Percentiles rank a stretch among this genome's conserved stretches.
phyloP scores from a whole-genome alignment of 2,329 filamentous ascomycete genomes.

The Calonectria pseudoturangicola region DNA sequence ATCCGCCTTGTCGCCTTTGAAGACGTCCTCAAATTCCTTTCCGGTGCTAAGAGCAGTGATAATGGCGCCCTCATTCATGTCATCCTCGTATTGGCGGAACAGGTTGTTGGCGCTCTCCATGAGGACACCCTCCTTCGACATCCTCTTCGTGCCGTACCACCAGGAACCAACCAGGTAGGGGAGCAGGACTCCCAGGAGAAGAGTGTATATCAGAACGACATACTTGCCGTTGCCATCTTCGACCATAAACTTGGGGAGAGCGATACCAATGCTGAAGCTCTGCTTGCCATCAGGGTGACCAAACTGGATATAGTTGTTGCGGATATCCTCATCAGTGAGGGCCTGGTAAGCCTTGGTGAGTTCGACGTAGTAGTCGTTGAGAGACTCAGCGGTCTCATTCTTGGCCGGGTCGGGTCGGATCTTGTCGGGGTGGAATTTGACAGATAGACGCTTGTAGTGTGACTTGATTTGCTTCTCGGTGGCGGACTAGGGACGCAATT shows the following conservation, averaged over 20 bases:
- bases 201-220: slow-evolving; percentile 91
- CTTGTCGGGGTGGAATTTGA: slow-evolving; percentile 96
- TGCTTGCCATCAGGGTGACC: slow-evolving; percentile 99
- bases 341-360: slow-evolving; percentile 99
- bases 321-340: slow-evolving; percentile 95
- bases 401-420: slow-evolving; percentile 86
- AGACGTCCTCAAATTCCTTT: slow-evolving; percentile 86
- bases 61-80: slow-evolving; percentile 86
- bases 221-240: slow-evolving; percentile 97
- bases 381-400: slow-evolving; percentile 89
- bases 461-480: slow-evolving; percentile 94
- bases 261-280: slow-evolving; percentile 97
- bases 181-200: slow-evolving; percentile 90
- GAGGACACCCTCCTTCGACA: slow-evolving; percentile 94
- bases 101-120: slow-evolving; percentile 96
- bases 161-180: slow-evolving; percentile 96
- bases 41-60: slow-evolving; percentile 88
- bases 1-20: slow-evolving; percentile 87
- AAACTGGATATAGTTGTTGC: slow-evolving; percentile 97
- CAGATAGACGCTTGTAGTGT: slow-evolving; percentile 89
- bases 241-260: slow-evolving; percentile 93
- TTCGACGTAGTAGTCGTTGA: slow-evolving; percentile 94
- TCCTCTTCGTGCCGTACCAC: slow-evolving; percentile 98
- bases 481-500: slow-evolving; percentile 73
- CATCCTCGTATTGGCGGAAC: slow-evolving; percentile 93